Base-by-base conservation (phyloP, 2,329 filamentous ascomycete genomes). In the Zymoseptoria passerinii region DNA sequence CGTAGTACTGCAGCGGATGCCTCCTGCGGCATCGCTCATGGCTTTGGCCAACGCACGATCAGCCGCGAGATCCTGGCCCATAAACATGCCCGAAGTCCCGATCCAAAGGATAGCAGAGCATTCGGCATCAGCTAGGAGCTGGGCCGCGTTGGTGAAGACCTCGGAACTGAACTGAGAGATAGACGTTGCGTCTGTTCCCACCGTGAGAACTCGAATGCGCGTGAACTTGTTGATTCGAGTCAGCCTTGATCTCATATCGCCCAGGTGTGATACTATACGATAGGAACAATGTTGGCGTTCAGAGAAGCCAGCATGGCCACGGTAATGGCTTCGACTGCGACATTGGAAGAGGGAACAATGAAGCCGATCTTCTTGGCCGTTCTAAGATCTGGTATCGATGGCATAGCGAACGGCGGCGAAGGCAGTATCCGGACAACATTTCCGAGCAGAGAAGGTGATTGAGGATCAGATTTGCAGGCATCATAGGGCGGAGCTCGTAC, bases 341-440 rank as follows among this genome's bases (percentile, higher is more conserved):
- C 78, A 63, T 78, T 77, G 55, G 76, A 77, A 48, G 72, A 75
- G 16, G 76, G 76, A 27, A 76, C 72, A 28, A 78, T 72, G 52
- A 78, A 71, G 53, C 75, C 76, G 28, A 78, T 56, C 50, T 65
- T 65, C 50, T 53, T 54, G 54, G 61, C 59, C 10, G 61, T 61
- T 18, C 52, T 48, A 28, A 67, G 63, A 52, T 63, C 51, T 49
- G 60, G 60, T 16, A 60, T 55, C n/a, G 44, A 28, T 28, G 58
- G 44, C 28, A 29, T 29, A 10, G 28, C 28, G 28, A 29, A 29
- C 8, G 10, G 10, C 10, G 2, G 8, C 2, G 28, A 29, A 29
- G 28, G 28, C 4, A 23, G 23, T 23, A 23, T 4, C 23, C 23
- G 2, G 28, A 8, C 3, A 29, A 10, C 28, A 8, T 29, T 2